Conservation (phyloP, 805 yeast species). For the Cyberlindnera lachancei region DNA sequence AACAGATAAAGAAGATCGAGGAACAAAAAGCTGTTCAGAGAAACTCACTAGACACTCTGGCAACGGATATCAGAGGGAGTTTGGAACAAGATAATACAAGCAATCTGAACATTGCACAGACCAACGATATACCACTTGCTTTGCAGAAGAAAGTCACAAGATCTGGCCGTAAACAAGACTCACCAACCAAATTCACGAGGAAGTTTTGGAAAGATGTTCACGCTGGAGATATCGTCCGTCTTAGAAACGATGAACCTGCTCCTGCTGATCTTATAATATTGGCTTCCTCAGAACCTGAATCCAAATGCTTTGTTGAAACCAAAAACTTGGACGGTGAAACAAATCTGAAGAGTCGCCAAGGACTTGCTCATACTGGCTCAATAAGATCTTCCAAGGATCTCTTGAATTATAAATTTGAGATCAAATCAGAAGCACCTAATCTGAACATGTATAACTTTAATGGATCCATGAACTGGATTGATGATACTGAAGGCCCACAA, state of each 20-base stretch:
- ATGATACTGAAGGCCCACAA: conserved; percentile 26
- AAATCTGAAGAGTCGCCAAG: conserved; percentile 65
- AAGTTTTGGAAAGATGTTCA: conserved; percentile 57
- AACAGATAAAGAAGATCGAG: conserved; percentile 6
- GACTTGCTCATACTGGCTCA: conserved; percentile 49
- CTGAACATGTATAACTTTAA: conserved; percentile 66
- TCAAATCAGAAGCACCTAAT: conserved; percentile 79
- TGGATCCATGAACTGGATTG: conserved; percentile 52
- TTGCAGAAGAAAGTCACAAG: conserved; percentile 6
- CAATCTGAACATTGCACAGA: conserved; percentile 1
- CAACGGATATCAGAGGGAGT: conserved; percentile 2
- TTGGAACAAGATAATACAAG: too few species aligned
- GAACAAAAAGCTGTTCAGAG: conserved; percentile 5
- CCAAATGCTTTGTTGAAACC: conserved; percentile 66
- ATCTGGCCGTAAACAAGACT: neutral
- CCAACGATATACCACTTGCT: conserved; percentile 1
- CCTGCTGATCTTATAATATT: conserved; percentile 69
- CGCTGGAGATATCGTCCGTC: conserved; percentile 68
- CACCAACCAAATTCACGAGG: conserved; percentile 22
- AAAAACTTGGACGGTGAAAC: conserved; percentile 79
- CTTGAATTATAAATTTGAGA: conserved; percentile 44
- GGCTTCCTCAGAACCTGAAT: conserved; percentile 42
- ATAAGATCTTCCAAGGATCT: conserved; percentile 40
- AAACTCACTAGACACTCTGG: conserved; percentile 13
- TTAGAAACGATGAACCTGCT: conserved; percentile 67